Evolutionary conservation across 2,329 filamentous ascomycete species (phyloP).

Genomic region (Arthrobotrys entomopaga): DNA sequence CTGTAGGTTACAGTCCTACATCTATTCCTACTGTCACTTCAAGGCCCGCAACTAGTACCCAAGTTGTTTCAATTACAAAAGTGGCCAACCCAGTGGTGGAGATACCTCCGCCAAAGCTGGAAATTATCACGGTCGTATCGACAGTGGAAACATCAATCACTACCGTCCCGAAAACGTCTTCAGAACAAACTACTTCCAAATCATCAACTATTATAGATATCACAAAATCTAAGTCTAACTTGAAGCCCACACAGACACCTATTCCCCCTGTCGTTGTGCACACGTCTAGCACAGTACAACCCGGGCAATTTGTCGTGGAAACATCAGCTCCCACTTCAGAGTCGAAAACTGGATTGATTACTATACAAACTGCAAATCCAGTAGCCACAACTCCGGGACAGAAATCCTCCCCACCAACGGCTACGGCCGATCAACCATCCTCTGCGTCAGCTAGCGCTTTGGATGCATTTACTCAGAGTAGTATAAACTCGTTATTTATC

Average conservation of each 20-base stretch:
- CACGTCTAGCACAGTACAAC: conserved; percentile 6
- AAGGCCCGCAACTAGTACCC: background rate
- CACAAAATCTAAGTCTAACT: background rate
- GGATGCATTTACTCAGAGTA: conserved; percentile 34
- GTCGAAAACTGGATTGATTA: conserved; percentile 4
- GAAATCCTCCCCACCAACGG: conserved; percentile 32
- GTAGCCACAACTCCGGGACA: conserved; percentile 5
- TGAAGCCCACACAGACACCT: background rate
- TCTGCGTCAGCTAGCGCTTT: conserved; percentile 36
- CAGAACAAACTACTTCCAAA: background rate
- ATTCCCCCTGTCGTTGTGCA: background rate
- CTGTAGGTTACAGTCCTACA: conserved; percentile 6
- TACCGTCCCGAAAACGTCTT: background rate
- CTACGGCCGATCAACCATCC: conserved; percentile 37
- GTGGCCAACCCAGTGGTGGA: background rate
- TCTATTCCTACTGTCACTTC: background rate
- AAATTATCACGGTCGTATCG: background rate
- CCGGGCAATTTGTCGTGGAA: conserved; percentile 24
- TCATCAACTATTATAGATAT: background rate
- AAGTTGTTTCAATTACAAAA: background rate
- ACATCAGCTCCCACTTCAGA: background rate
- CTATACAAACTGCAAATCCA: conserved; percentile 42
- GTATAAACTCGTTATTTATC: conserved; percentile 42
- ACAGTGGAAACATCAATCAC: background rate
- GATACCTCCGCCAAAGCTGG: background rate